Evolutionary conservation across 208 protist genomes (phyloP).

Genomic region (Sergeia podlipaevii): DNA sequence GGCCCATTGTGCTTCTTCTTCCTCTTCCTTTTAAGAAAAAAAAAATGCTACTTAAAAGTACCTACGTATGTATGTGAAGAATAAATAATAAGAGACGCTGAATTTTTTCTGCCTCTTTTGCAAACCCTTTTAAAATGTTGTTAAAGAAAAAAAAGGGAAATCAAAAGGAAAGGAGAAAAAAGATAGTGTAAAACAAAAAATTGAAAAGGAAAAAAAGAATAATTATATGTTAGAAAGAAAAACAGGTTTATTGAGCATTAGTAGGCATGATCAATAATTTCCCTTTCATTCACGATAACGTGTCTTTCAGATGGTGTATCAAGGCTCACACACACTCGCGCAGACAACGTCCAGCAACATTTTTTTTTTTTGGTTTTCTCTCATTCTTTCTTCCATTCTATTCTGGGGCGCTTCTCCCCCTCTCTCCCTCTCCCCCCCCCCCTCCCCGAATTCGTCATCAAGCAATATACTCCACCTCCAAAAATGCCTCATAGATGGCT

Average conservation of each 20-base stretch:
- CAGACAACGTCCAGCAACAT: too few relatives aligned
- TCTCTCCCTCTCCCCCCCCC: conserved; percentile 4
- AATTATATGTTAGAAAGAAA: too few relatives aligned
- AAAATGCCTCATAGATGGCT: conserved; percentile 35
- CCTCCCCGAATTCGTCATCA: conserved; percentile 10
- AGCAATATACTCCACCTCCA: conserved; percentile 52
- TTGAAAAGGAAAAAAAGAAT: conserved; percentile 9
- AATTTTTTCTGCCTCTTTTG: too few relatives aligned
- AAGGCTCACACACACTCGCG: too few relatives aligned
- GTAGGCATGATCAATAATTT: too few relatives aligned
- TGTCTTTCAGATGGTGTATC: too few relatives aligned
- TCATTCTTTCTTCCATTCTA: not conserved
- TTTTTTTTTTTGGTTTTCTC: conserved; percentile 2
- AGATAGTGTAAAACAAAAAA: conserved; percentile 5
- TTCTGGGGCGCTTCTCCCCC: conserved; percentile 1
- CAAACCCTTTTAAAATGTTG: too few relatives aligned
- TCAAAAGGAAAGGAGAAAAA: conserved; percentile 8
- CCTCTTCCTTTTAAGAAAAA: not conserved
- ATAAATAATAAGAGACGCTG: too few relatives aligned
- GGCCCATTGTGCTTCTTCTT: conserved; percentile 40
- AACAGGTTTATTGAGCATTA: too few relatives aligned
- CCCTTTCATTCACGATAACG: too few relatives aligned
- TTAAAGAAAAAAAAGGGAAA: conserved; percentile 8
- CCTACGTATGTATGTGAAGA: not conserved
- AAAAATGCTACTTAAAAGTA: not conserved